Evolutionary conservation across 2,329 filamentous ascomycete species (phyloP), one percentile per base, ranked within the genome.

Genomic region (Leptoxyphium fumago): DNA sequence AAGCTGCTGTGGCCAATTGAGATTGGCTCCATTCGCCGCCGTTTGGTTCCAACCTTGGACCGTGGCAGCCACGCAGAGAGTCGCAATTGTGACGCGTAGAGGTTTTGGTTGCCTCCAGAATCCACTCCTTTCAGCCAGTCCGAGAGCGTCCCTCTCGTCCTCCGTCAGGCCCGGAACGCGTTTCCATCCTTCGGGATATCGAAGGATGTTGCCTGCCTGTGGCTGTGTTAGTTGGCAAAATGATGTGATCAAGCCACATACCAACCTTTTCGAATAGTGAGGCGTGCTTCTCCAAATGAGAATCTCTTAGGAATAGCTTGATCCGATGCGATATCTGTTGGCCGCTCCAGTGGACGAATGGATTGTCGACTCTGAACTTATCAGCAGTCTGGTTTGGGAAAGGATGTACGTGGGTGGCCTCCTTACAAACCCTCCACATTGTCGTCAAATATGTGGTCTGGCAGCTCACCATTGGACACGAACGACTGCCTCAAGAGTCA

Each of bases 11-110:
- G 59, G 59, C 57, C 59, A 63, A 15, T 46, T 48, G 1, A 63
- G 47, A 40, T 62, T 61, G 18, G 60, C 58, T 2, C 58, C 58
- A 29, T 58, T 61, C 30, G 54, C 48, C 15, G 49, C 57, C 2
- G 55, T 55, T 44, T 61, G 58, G 29, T 60, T 56, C 59, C 57
- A 60, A 21, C 60, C 60, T 47, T 62, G 60, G 1, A 60, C 57
- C 13, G 59, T 51, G 21, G 60, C 60, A 5, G 55, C 60, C 15
- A 61, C 51, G 32, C 53, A 56, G 9, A 60, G 58, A 2, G 55
- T 57, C 14, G 58, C 47, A 32, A 62, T 53, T 7, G 59, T 58
- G 13, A 56, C 51, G 36, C 52, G 49, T 10, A 62, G 47, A 29
- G 53, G 53, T 47, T 57, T 61, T 2, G 57, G 57, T 38, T 60